Evolutionary conservation across 1,284 basidiomycete species (phyloP).

Genomic region (Gymnopus androsaceus): DNA sequence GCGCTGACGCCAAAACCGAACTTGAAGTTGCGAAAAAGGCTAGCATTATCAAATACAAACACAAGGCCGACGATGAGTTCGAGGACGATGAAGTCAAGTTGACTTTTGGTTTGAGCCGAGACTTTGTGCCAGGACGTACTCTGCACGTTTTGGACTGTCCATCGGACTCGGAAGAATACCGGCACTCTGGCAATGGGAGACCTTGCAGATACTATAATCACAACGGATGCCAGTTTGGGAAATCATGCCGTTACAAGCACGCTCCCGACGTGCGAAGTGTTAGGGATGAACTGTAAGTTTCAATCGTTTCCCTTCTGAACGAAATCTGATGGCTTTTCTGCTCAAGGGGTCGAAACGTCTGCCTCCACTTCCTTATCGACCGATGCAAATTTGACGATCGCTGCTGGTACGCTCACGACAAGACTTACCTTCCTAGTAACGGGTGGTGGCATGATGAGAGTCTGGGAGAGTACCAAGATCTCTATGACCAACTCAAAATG

Average conservation of each 20-base stretch:
- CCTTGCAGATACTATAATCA: slow-evolving; percentile 7
- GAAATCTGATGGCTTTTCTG: neutral
- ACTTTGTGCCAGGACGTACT: slow-evolving; percentile 2
- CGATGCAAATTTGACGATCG: slow-evolving; percentile 3
- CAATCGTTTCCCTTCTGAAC: neutral
- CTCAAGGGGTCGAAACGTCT: slow-evolving; percentile 10
- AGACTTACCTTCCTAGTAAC: slow-evolving; percentile 1
- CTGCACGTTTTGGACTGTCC: slow-evolving; percentile 3
- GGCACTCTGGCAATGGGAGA: neutral
- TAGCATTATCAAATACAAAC: neutral
- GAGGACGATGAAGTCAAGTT: neutral
- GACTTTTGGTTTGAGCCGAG: neutral
- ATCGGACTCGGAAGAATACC: slow-evolving; percentile 4
- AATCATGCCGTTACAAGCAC: slow-evolving; percentile 6
- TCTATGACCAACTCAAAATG: neutral
- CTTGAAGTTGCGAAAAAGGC: neutral
- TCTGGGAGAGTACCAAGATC: neutral
- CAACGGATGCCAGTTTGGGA: slow-evolving; percentile 2
- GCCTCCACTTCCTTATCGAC: slow-evolving; percentile 2
- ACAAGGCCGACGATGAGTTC: neutral
- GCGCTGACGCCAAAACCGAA: neutral
- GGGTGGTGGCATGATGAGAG: slow-evolving; percentile 8
- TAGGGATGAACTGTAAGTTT: slow-evolving; percentile 8
- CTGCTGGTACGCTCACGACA: slow-evolving; percentile 5
- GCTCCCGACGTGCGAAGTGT: slow-evolving; percentile 6